Conservation (phyloP, 179 eudicot species). For the Carnegiea gigantea region DNA sequence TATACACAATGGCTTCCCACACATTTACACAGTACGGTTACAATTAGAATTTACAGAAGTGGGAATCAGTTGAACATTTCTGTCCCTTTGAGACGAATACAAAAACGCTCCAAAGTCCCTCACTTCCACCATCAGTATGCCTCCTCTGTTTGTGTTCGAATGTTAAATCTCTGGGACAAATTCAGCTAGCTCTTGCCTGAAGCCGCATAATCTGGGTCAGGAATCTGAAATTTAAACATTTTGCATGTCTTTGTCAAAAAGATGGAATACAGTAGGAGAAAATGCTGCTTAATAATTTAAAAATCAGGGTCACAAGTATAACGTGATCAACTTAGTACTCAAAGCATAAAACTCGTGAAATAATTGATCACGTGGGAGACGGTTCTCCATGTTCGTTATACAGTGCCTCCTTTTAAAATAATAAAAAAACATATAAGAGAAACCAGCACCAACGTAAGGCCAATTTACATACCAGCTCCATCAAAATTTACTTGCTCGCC, state of each 20-base stretch:
- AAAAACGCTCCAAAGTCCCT: constrained; percentile 14
- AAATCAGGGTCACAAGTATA: neutral
- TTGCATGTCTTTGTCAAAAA: constrained; percentile 7
- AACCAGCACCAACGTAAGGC: constrained; percentile 1
- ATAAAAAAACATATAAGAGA: neutral
- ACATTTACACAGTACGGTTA: constrained; percentile 16
- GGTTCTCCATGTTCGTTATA: neutral
- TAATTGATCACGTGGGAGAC: neutral
- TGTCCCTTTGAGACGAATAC: neutral
- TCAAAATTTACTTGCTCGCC: constrained; percentile 77
- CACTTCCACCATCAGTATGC: neutral
- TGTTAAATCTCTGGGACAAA: constrained; percentile 11
- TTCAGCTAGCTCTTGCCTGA: constrained; percentile 13
- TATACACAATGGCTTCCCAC: constrained; percentile 23
- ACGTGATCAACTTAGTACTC: neutral
- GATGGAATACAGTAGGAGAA: neutral
- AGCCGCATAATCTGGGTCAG: constrained; percentile 19
- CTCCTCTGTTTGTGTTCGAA: neutral
- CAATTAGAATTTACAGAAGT: constrained; percentile 13
- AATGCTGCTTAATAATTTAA: neutral
- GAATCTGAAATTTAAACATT: constrained; percentile 27
- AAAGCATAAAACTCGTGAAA: neutral
- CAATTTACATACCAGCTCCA: constrained; percentile 36
- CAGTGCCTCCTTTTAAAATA: neutral
- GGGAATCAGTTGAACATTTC: constrained; percentile 6